Base-by-base conservation (phyloP, 2,329 filamentous ascomycete genomes). In the Ophiocordyceps polyrhachis-furcata region DNA sequence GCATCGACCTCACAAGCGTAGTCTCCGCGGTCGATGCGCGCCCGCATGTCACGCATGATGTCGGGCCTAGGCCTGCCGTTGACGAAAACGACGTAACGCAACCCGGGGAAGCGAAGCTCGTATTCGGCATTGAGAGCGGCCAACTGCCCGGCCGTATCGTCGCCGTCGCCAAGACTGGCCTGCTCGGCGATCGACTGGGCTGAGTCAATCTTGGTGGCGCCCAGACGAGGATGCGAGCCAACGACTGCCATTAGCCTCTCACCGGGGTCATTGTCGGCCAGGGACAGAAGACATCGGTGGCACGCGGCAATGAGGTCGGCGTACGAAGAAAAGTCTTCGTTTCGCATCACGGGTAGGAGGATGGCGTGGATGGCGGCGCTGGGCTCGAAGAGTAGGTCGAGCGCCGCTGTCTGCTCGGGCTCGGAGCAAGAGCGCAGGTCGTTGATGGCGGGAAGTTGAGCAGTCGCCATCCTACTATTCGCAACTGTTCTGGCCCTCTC, bases 51-150 rank as follows among this genome's bases (percentile, higher is more conserved):
- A 49, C 75, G 69, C 80, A 94, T 85, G 45, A 95, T 81, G 49
- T 75, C 73, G 2, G 73, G 70, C 46, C 86, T 70, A 38, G 74
- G 71, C 42, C 88, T 73, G 1, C 85, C 86, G 58, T 93, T 88
- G 46, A 95, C 89, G 59, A 94, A 95, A 17, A 89, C 83, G 56
- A 94, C 85, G 66, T 93, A 95, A 62, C 81, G 71, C 57, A 95
- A 59, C 0, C 88, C 85, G 0, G 86, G 85, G 59, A 89, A 94
- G 46, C 55, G 70, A n/a, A 65, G 66, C 60, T 94, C 88, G 57
- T 94, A 95, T 60, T 83, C 75, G 12, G 61, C 62, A 57, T 95
- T 95, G 53, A 94, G 61, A 28, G 56, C 57, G 7, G 65, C 68
- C 48, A 94, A 62, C 55, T 83, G 76, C 41, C 74, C 73, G 17